These are phyloP conservation scores for Penicillium maclennaniae DNA, from an alignment of 495 filamentous ascomycete genomes.

Conservation along the genomic window DNA sequence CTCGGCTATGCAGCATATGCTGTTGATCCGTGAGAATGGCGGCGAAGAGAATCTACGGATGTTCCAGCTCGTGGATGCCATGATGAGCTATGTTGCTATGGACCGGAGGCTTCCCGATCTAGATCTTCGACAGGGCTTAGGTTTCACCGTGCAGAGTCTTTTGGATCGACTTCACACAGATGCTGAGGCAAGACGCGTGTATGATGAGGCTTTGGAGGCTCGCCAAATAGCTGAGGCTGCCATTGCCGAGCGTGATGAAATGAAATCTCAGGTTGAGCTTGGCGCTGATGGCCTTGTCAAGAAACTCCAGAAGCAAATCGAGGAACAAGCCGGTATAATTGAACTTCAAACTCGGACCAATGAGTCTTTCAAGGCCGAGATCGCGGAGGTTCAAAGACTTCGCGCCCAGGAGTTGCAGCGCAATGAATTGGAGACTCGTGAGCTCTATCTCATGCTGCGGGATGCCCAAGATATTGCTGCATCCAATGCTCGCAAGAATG, in stretches of 20 bases:
- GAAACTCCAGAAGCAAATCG: constrained; percentile 87
- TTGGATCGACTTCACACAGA: constrained; percentile 95
- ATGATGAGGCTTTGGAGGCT: constrained; percentile 84
- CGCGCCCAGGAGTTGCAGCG: constrained; percentile 90
- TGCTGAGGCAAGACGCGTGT: constrained; percentile 83
- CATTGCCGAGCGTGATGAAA: constrained; percentile 93
- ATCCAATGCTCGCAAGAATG: constrained; percentile 68
- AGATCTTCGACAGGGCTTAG: constrained; percentile 94
- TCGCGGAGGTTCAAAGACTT: constrained; percentile 79
- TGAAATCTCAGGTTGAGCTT: constrained; percentile 86
- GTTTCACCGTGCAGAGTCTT: constrained; percentile 93
- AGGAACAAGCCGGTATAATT: constrained; percentile 87
- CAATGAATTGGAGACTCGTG: constrained; percentile 91
- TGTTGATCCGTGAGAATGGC: constrained; percentile 89
- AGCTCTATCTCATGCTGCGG: constrained; percentile 96
- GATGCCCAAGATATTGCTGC: constrained; percentile 96
- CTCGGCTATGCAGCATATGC: constrained; percentile 89
- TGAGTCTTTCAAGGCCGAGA: constrained; percentile 81
- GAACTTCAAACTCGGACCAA: constrained; percentile 82
- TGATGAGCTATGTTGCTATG: constrained; percentile 99
- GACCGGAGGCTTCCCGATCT: constrained; percentile 92
- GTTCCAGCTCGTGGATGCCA: constrained; percentile 97
- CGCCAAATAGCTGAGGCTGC: constrained; percentile 92
- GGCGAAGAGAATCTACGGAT: constrained; percentile 88
- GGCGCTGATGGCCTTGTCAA: constrained; percentile 91